Conservation (phyloP, 345 rosid species). For the Camelina neglecta region DNA sequence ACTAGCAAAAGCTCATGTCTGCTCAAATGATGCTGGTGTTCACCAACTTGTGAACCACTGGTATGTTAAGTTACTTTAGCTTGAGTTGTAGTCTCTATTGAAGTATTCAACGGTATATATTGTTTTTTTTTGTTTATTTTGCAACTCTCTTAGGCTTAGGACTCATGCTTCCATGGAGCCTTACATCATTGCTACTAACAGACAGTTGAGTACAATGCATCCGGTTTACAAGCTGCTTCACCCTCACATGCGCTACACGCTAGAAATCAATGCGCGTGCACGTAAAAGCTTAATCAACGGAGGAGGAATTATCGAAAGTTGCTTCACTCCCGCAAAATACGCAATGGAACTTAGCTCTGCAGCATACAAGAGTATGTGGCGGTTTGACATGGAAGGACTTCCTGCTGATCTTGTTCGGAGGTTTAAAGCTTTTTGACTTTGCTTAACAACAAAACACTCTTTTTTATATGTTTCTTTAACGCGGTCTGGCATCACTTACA, state of each 20-base stretch:
- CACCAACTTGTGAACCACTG: slow-evolving; percentile 97
- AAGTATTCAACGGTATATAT: neutral
- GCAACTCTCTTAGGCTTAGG: slow-evolving; percentile 62
- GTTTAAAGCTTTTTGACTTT: slow-evolving; percentile 42
- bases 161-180: slow-evolving; percentile 97
- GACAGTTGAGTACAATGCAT: slow-evolving; percentile 89
- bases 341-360: slow-evolving; percentile 96
- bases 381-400: slow-evolving; percentile 91
- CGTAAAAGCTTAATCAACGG: slow-evolving; percentile 89
- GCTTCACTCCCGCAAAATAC: slow-evolving; percentile 76
- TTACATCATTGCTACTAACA: slow-evolving; percentile 80
- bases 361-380: slow-evolving; percentile 78
- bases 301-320: slow-evolving; percentile 89
- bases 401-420: slow-evolving; percentile 94
- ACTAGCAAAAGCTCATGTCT: slow-evolving; percentile 92
- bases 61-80: slow-evolving; percentile 46
- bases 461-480: slow-evolving; percentile 5
- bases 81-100: neutral
- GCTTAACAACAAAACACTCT: neutral
- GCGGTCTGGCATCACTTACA: slow-evolving; percentile 34
- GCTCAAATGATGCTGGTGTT: slow-evolving; percentile 84
- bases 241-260: slow-evolving; percentile 92
- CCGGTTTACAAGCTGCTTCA: slow-evolving; percentile 84
- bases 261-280: slow-evolving; percentile 90
- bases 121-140: neutral